phyloP scores from a whole-genome alignment of 495 filamentous ascomycete genomes.

The Hamigera avellanea region DNA sequence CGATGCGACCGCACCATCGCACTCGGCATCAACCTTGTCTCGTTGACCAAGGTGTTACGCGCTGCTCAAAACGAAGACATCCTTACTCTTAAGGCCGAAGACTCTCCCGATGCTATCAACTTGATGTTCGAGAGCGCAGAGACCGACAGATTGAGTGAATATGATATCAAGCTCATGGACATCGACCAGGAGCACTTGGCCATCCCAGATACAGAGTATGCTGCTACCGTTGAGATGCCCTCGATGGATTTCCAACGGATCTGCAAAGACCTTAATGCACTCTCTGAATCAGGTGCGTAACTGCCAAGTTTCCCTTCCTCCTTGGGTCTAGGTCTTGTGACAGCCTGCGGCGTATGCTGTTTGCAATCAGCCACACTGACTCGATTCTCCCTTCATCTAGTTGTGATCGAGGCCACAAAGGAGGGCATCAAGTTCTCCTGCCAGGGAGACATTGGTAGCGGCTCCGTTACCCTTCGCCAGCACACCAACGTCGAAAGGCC shows the following conservation, averaged over 20 bases:
- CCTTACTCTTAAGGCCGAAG: slow-evolving; percentile 92
- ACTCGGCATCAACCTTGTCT: slow-evolving; percentile 91
- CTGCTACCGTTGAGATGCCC: slow-evolving; percentile 83
- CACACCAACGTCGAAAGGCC: slow-evolving; percentile 90
- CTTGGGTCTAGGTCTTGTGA: background rate
- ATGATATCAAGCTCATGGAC: slow-evolving; percentile 99
- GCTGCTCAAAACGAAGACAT: slow-evolving; percentile 92
- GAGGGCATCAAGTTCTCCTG: slow-evolving; percentile 96
- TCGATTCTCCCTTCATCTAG: slow-evolving; percentile 30
- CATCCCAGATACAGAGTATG: slow-evolving; percentile 96
- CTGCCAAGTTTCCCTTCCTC: background rate
- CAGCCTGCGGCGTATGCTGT: too few species aligned
- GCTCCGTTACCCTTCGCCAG: slow-evolving; percentile 80
- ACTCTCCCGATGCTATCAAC: slow-evolving; percentile 90
- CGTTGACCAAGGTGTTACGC: slow-evolving; percentile 93
- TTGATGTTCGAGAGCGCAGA: slow-evolving; percentile 88
- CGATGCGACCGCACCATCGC: slow-evolving; percentile 99
- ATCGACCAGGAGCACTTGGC: slow-evolving; percentile 99
- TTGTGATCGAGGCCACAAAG: slow-evolving; percentile 92
- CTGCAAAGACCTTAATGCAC: slow-evolving; percentile 75
- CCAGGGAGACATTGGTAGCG: slow-evolving; percentile 89
- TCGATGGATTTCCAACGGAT: slow-evolving; percentile 87
- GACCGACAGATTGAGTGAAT: slow-evolving; percentile 88
- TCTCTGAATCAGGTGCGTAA: slow-evolving; percentile 83
- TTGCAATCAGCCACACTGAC: background rate